Percentiles rank a stretch among this genome's conserved stretches.
Evolutionary conservation across 129 eudicot species (phyloP).

Genomic region (Solidago caesia): DNA sequence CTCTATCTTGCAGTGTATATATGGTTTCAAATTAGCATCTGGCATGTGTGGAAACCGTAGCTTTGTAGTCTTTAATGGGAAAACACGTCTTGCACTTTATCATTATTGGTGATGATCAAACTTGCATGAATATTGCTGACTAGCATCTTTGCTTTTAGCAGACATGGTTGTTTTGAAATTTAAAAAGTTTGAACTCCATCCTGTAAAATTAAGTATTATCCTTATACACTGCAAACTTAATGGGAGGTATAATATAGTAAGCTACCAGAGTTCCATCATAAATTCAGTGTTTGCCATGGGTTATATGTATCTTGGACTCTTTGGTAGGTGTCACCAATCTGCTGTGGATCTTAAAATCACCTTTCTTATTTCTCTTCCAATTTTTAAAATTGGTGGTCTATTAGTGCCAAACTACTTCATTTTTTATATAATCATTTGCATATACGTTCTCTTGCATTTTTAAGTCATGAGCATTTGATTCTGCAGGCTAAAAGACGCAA

Average conservation of each 20-base stretch:
- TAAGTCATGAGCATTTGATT: constrained; percentile 34
- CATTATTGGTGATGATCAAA: constrained; percentile 1
- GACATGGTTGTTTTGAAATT: neutral
- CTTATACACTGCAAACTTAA: constrained; percentile 7
- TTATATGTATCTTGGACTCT: too few species aligned
- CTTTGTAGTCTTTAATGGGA: neutral
- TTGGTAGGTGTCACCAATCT: neutral
- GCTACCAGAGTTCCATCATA: neutral
- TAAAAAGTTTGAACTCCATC: neutral
- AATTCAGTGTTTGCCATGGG: neutral
- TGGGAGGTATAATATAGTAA: constrained; percentile 12
- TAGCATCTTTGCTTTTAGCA: constrained; percentile 1
- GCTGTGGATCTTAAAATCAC: neutral
- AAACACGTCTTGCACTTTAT: neutral
- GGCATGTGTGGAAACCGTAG: neutral
- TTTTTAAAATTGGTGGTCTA: neutral
- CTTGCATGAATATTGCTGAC: neutral
- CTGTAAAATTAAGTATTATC: neutral
- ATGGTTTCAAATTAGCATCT: constrained; percentile 1
- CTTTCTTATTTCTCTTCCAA: neutral
- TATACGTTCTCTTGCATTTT: constrained; percentile 11
- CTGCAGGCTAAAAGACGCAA: constrained; percentile 53
- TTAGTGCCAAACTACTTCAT: constrained; percentile 16
- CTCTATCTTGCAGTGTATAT: neutral
- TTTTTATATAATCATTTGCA: neutral